A percentile compares a stretch with the other conserved stretches of the same genome.
These are phyloP conservation scores for Sisymbrium irio DNA, from an alignment of 345 rosid species.

Conservation along the genomic window DNA sequence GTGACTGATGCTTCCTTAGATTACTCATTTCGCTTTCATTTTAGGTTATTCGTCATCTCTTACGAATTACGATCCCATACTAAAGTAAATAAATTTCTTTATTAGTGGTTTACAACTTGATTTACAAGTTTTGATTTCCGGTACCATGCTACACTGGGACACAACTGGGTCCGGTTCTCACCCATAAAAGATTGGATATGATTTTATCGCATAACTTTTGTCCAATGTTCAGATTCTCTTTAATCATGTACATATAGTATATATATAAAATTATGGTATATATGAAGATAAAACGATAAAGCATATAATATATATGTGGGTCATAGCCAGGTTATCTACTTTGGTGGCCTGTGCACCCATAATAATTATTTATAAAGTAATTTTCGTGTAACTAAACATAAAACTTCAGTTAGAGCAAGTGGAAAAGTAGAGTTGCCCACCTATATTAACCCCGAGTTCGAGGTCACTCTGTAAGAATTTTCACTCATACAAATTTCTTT, in stretches of 20 bases:
- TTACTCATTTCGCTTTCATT: background rate
- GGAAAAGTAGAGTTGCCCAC: too few relatives aligned
- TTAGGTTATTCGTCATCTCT: background rate
- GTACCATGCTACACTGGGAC: background rate
- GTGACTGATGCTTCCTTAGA: background rate
- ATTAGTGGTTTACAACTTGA: background rate
- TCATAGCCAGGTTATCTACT: too few relatives aligned
- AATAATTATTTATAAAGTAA: too few relatives aligned
- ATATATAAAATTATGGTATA: background rate
- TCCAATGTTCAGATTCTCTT: background rate
- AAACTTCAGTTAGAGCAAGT: too few relatives aligned
- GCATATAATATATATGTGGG: background rate
- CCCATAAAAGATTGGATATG: background rate
- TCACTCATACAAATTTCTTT: too few relatives aligned
- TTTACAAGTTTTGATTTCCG: background rate
- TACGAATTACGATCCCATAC: background rate
- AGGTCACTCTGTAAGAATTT: too few relatives aligned
- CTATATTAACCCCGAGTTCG: too few relatives aligned
- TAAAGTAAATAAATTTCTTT: background rate
- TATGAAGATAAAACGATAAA: background rate
- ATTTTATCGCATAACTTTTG: background rate
- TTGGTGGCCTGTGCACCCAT: too few relatives aligned
- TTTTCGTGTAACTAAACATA: too few relatives aligned
- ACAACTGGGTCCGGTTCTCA: conserved; percentile 11
- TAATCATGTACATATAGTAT: background rate